phyloP scores from a whole-genome alignment of 257 asterid genomes.

The Eucommia ulmoides region DNA sequence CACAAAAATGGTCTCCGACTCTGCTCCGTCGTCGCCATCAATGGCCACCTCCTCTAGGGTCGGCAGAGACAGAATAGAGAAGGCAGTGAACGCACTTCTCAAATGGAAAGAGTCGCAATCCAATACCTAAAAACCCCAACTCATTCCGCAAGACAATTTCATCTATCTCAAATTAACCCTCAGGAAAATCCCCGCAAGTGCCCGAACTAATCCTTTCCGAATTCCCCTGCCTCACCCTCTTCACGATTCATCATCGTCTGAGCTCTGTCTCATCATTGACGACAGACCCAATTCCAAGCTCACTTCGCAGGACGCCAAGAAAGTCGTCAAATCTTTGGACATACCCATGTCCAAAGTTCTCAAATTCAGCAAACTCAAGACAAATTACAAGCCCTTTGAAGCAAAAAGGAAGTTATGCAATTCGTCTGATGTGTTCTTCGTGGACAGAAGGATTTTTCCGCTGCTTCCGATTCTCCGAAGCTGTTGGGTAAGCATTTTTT shows the following conservation, averaged over 20 bases:
- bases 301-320: constrained; percentile 45
- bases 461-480: constrained; percentile 82
- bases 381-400: constrained; percentile 71
- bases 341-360: constrained; percentile 50
- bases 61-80: background rate
- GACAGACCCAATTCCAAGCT: constrained; percentile 53
- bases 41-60: background rate
- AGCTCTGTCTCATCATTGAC: constrained; percentile 59
- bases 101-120: background rate
- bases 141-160: background rate
- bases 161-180: constrained; percentile 36
- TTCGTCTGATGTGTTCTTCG: constrained; percentile 62
- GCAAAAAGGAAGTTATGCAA: constrained; percentile 68
- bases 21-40: too few relatives aligned
- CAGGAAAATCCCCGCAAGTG: constrained; percentile 51
- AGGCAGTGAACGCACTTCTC: background rate
- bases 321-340: constrained; percentile 40
- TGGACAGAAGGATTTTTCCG: constrained; percentile 66
- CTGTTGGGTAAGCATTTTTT: constrained; percentile 66
- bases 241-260: constrained; percentile 23
- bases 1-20: too few relatives aligned
- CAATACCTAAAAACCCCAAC: background rate
- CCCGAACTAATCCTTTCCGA: constrained; percentile 54
- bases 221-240: constrained; percentile 50
- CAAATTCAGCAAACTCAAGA: constrained; percentile 51